Evolutionary conservation across 1,284 basidiomycete species (phyloP), one percentile per base, ranked within the genome.

Genomic region (Trametes pubescens): DNA sequence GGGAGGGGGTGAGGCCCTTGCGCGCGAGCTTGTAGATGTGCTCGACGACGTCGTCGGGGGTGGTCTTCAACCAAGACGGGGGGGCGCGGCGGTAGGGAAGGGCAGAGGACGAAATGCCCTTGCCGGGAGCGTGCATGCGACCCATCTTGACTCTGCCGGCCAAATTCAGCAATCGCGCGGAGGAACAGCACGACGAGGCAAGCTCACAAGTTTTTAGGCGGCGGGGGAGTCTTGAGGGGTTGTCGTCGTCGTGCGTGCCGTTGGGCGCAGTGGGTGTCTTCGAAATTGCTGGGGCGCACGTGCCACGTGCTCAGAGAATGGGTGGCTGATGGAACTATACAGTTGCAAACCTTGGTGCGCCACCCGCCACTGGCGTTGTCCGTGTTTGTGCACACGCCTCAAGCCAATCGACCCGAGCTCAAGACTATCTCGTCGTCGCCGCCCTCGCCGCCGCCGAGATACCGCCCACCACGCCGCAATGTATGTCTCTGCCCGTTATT

Each of bases 81-180:
- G 96, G 94, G 65, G 95, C 84, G 78, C 96, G 94, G 81, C 94
- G 91, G 89, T 98, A 99, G 69, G 97, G 97, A 77, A 99, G 93
- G 73, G 97, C 96, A 77, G 96, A 98, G 83, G 94, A 95, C 84
- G 94, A 94, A 86, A 97, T 96, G 87, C 95, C 95, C 93, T 98
- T 97, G 84, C 94, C 94, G 81, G 94, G 94, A 88, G 94, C 94
- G 88, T 97, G 95, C 93, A 96, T 95, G 79, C 94, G 92, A 93
- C 92, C 91, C 90, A 93, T 93, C 81, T 72, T 78, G 81, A 72
- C 64, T 81, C 80, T 82, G 47, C 22, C 26, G 37, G 47, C 40
- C 46, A 53, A 14, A 13, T 46, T 74, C 67, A 73, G 71, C 64
- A 62, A 29, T 43, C 16, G 51, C 11, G 5, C 65, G 46, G 3